Evolutionary conservation across 2,329 filamentous ascomycete genomes (phyloP).

Genomic region (Aspergillus ibericus): DNA sequence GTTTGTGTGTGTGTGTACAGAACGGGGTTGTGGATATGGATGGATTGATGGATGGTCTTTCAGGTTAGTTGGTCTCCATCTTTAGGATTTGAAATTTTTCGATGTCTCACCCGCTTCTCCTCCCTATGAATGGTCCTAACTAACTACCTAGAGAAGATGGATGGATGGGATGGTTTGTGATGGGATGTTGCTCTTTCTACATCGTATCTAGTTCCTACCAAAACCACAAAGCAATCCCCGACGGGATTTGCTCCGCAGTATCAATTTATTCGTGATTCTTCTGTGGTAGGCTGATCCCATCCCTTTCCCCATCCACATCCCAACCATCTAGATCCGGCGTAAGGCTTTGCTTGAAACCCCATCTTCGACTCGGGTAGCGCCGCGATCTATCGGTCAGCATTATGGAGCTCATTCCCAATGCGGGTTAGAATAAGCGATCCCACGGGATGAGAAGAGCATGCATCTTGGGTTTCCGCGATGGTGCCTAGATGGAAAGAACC

Average conservation of each 20-base stretch:
- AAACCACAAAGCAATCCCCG: not conserved
- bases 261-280: no score
- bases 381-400: not conserved
- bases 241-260: not conserved
- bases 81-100: not conserved
- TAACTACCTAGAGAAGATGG: no score
- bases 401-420: not conserved
- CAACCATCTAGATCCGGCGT: not conserved
- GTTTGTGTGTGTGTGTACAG: not conserved
- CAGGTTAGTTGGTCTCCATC: not conserved
- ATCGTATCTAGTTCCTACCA: no score
- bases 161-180: no score
- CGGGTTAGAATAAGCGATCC: conserved; percentile 6
- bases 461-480: not conserved
- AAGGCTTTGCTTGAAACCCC: not conserved
- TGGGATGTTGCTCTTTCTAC: not conserved
- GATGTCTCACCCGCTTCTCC: not conserved
- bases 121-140: not conserved
- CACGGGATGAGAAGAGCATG: not conserved
- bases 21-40: not conserved
- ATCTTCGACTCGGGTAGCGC: not conserved
- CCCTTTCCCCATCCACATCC: not conserved
- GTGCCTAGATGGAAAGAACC: not conserved
- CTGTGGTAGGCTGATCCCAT: no score
- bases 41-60: not conserved